phyloP scores from a whole-genome alignment of 345 rosid species.

The Diplotaxis tenuifolia region DNA sequence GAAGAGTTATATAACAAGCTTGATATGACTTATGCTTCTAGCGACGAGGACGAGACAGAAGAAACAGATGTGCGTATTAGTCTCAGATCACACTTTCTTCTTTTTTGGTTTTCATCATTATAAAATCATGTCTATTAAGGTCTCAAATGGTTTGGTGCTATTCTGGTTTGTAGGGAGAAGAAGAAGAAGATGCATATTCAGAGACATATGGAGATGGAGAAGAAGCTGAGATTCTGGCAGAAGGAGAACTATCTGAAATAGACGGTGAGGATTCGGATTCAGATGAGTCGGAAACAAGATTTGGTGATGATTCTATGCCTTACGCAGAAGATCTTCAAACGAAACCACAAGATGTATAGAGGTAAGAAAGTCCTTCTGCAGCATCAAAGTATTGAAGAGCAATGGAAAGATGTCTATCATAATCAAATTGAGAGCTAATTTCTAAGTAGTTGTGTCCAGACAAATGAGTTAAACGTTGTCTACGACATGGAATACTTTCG shows the following conservation, averaged over 20 bases:
- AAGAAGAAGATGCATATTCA: slow-evolving; percentile 38
- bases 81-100: neutral
- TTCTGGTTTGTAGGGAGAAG: slow-evolving; percentile 46
- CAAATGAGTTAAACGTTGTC: neutral
- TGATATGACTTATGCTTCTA: slow-evolving; percentile 63
- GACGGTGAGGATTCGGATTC: slow-evolving; percentile 16
- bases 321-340: neutral
- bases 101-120: neutral
- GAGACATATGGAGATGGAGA: slow-evolving; percentile 43
- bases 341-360: slow-evolving; percentile 7
- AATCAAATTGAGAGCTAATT: neutral
- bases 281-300: slow-evolving; percentile 2
- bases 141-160: slow-evolving; percentile 14
- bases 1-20: slow-evolving; percentile 60
- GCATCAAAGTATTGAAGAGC: neutral
- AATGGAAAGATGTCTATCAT: too few species aligned
- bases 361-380: neutral
- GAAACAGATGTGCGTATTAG: slow-evolving; percentile 11
- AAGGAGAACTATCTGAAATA: neutral
- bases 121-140: neutral
- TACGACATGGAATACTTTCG: neutral
- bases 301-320: slow-evolving; percentile 2
- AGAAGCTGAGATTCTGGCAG: slow-evolving; percentile 10
- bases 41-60: slow-evolving; percentile 60
- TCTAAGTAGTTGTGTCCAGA: neutral